Base-by-base conservation (phyloP, 129 eudicot genomes). In the Flaveria trinervia region DNA sequence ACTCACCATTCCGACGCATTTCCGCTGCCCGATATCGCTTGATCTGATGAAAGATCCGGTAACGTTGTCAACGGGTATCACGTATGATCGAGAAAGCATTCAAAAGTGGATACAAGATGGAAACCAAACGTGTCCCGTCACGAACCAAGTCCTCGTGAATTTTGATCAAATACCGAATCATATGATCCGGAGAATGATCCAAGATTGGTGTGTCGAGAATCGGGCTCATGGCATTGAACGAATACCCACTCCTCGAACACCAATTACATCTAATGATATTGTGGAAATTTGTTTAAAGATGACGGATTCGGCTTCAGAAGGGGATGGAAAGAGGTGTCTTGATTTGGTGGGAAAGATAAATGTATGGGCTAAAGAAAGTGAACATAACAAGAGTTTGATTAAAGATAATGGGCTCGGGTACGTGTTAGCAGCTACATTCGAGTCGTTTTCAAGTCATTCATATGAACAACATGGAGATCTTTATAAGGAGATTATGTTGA, bases 1-100 rank as follows among this genome's bases (percentile, higher is more conserved):
- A 77, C 89, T 91, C 52, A 76, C 70, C 0, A 89, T 89, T 77
- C 97, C 99, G 9, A 70, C 81, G 9, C 94, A 92, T 77, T 95
- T 91, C 56, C 88, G 81, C n/a, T 95, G 99, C 68, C 99, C 99
- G 14, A 85, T 95, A 30, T 91, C 99, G 3, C 88, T 95, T 3
- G 97, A 95, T 48, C 54, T 91, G 67, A 95, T 95, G 96, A 91
- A 92, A 70, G 99, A 95, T 85, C 99, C 99, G 10, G 99, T 95
- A 68, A 87, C 96, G 28, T 66, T 95, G 9, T 82, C 97, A 2
- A 87, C 99, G 1, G 99, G 99, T 9, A 95, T 95, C 25, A 91
- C 99, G 2, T 95, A 95, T 55, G 97, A 95, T 64, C 86, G 99
- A 7, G 94, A 95, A 22, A 87, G 91, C 83, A 95, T 95, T 45